Evolutionary conservation across 768 basidiomycete genomes (phyloP).

Genomic region (Psilocybe sp.): DNA sequence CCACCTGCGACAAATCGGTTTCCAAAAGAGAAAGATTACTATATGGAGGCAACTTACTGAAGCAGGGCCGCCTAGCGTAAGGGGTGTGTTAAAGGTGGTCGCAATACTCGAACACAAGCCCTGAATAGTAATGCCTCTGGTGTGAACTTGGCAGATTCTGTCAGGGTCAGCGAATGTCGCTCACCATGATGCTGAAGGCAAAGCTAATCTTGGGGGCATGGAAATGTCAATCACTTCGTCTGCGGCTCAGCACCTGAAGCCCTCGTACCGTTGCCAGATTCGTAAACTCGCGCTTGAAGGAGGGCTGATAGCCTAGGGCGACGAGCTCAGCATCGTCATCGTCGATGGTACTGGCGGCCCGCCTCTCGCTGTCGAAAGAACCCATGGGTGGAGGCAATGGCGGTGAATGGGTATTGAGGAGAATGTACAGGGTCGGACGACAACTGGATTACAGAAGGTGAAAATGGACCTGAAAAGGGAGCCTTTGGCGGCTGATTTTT

Average conservation of each 20-base stretch:
- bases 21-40: background rate
- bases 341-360: conserved; percentile 27
- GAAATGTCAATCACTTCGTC: background rate
- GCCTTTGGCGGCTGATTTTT: background rate
- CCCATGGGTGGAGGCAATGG: conserved; percentile 14
- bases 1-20: conserved; percentile 33
- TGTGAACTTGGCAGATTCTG: conserved; percentile 3
- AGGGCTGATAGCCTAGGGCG: conserved; percentile 70
- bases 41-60: conserved; percentile 38
- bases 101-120: conserved; percentile 76
- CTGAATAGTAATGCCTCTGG: conserved; percentile 22
- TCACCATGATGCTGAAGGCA: conserved; percentile 75
- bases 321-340: conserved; percentile 67
- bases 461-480: too few relatives aligned
- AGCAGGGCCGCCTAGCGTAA: conserved; percentile 66
- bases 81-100: conserved; percentile 75
- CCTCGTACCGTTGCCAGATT: conserved; percentile 69
- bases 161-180: conserved; percentile 5
- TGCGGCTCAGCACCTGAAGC: background rate
- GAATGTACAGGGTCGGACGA: too few relatives aligned
- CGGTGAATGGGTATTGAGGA: background rate
- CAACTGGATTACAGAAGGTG: background rate
- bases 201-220: conserved; percentile 54
- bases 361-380: conserved; percentile 9
- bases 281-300: conserved; percentile 83